Base-by-base conservation (phyloP, 306 rosid species). In the Medicago ruthenica region DNA sequence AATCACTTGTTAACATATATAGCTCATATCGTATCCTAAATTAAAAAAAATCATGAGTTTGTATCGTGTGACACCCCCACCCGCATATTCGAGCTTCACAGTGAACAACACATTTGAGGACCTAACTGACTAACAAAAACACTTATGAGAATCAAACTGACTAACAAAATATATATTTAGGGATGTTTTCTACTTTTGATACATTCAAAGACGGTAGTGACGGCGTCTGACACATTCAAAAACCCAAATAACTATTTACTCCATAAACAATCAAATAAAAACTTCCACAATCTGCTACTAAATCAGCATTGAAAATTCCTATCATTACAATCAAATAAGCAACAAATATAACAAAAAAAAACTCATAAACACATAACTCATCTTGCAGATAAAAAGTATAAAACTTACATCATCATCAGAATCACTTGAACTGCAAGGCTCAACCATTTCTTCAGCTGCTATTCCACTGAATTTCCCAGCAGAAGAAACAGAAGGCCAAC, bases 321-420 rank as follows among this genome's bases (percentile, higher is more conserved):
- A 22, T 5, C 53, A 70, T 27, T 13, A 51, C 45, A 42, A 54
- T 4, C 36, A 72, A 70, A 74, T 62, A 76, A 51, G 41, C 67
- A 57, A 76, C 48, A 70, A 55, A 41, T 44, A 27, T 54, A 34
- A 34, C 37, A 34, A 7, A 79, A 58, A 72, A 21, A 65, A 7
- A 37, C 42, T 65, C 24, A 36, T 11, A 40, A 59, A 40, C 2
- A 3, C 50, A 65, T 36, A 37, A 61, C 37, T 20, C 62, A 74
- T 58, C 34, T 55, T 59, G 81, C 59, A 61, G 34, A n/a, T 54
- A 53, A 57, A 79, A 37, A 58, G 40, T 41, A 37, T 60, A 50
- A 63, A 76, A 70, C 95, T 88, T 83, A 95, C 99, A 73, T 87
- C 97, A 8, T 92, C 96, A 39, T 92, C 99, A 8, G 99, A 96